Evolutionary conservation across 768 basidiomycete species (phyloP).

Genomic region (Russula dissimulans): DNA sequence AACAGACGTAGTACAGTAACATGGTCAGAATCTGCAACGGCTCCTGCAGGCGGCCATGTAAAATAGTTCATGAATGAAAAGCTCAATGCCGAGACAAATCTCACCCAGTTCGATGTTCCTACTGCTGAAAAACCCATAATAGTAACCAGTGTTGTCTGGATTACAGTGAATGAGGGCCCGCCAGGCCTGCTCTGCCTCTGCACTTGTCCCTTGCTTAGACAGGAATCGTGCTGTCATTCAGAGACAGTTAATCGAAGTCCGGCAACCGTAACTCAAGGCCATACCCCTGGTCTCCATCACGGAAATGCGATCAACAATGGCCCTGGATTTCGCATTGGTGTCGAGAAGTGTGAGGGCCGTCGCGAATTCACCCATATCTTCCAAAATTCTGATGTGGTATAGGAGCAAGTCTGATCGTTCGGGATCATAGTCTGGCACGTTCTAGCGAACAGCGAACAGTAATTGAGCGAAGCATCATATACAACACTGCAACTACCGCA

Average conservation of each 20-base stretch:
- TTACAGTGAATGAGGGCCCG: conserved; percentile 74
- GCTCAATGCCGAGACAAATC: conserved; percentile 18
- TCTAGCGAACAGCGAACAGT: conserved; percentile 33
- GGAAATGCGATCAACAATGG: conserved; percentile 61
- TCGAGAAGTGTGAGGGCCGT: conserved; percentile 60
- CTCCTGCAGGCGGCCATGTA: conserved; percentile 23
- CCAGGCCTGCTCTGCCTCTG: conserved; percentile 79
- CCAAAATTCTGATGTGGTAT: conserved; percentile 65
- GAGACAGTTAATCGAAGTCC: neutral
- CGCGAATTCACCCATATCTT: conserved; percentile 55
- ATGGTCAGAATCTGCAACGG: conserved; percentile 41
- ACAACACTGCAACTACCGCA: neutral
- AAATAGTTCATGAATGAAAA: neutral
- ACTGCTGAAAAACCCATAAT: conserved; percentile 58
- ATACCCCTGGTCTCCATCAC: conserved; percentile 62
- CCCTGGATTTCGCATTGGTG: conserved; percentile 47
- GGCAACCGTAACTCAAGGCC: neutral
- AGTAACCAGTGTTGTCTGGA: conserved; percentile 74
- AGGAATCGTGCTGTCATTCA: conserved; percentile 58
- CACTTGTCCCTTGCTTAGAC: conserved; percentile 48
- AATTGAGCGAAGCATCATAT: neutral
- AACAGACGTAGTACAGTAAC: conserved; percentile 48
- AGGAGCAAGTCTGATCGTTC: conserved; percentile 79
- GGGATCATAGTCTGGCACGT: conserved; percentile 67
- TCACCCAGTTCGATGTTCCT: conserved; percentile 60